phyloP scores from a whole-genome alignment of 164 flowering plant genomes.

The Brasenia schreberi region DNA sequence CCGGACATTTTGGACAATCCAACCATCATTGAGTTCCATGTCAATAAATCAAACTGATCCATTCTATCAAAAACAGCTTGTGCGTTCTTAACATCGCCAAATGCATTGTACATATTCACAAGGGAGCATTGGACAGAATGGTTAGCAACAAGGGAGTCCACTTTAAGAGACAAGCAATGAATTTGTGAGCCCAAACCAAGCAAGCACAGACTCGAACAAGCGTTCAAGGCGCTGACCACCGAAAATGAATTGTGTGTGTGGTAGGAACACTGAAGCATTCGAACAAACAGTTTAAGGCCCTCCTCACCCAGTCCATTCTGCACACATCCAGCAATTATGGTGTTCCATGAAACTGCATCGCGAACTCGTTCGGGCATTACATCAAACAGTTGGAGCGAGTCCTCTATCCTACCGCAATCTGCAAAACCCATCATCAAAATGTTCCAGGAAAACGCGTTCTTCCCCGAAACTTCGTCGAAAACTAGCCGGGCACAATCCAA shows the following conservation, averaged over 20 bases:
- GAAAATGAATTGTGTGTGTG: constrained; percentile 17
- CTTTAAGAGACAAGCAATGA: constrained; percentile 24
- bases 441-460: constrained; percentile 31
- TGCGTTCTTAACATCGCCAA: constrained; percentile 18
- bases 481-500: constrained; percentile 19
- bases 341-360: constrained; percentile 41
- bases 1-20: constrained; percentile 28
- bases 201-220: constrained; percentile 23
- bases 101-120: constrained; percentile 30
- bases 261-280: constrained; percentile 14
- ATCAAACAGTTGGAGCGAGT: constrained; percentile 27
- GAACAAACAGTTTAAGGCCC: constrained; percentile 18
- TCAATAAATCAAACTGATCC: constrained; percentile 24
- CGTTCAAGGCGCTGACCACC: constrained; percentile 35
- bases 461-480: constrained; percentile 13
- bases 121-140: constrained; percentile 12
- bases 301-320: constrained; percentile 14
- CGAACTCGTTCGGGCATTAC: constrained; percentile 42
- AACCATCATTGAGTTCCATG: constrained; percentile 43
- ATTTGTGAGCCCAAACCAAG: constrained; percentile 19
- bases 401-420: constrained; percentile 13
- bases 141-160: constrained; percentile 11
- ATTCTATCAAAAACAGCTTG: constrained; percentile 20
- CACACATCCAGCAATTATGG: constrained; percentile 33
- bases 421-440: constrained; percentile 22